Evolutionary conservation across 345 rosid genomes (phyloP).

Genomic region (Eucalyptus victrix): DNA sequence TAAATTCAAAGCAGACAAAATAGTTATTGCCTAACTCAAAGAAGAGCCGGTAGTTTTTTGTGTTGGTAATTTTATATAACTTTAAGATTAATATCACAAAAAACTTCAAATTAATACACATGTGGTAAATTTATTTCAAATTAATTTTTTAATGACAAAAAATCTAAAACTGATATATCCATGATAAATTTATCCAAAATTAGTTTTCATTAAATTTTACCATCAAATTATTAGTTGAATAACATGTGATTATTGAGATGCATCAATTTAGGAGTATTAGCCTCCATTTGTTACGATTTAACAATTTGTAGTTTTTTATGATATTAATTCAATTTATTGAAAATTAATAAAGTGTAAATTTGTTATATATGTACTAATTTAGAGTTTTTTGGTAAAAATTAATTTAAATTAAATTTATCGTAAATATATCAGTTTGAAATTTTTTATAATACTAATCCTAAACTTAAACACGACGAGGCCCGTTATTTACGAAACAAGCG

Average conservation of each 20-base stretch:
- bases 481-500: background rate
- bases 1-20: background rate
- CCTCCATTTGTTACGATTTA: accelerated
- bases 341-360: too few relatives aligned
- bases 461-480: background rate
- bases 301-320: accelerated
- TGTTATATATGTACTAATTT: too few relatives aligned
- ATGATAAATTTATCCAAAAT: accelerated
- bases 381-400: accelerated
- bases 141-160: too few relatives aligned
- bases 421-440: accelerated
- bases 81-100: too few relatives aligned
- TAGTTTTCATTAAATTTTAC: too few relatives aligned
- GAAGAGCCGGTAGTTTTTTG: background rate
- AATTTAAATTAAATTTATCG: accelerated
- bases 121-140: accelerated
- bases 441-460: too few relatives aligned
- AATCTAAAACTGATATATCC: accelerated
- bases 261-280: too few relatives aligned
- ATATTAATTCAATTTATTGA: too few relatives aligned
- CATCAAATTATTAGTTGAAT: accelerated
- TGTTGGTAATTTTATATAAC: accelerated
- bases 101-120: too few relatives aligned
- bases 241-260: too few relatives aligned
- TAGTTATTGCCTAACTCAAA: background rate